Conservation (phyloP, 148 eudicot genomes). For the Euryodendron excelsum region DNA sequence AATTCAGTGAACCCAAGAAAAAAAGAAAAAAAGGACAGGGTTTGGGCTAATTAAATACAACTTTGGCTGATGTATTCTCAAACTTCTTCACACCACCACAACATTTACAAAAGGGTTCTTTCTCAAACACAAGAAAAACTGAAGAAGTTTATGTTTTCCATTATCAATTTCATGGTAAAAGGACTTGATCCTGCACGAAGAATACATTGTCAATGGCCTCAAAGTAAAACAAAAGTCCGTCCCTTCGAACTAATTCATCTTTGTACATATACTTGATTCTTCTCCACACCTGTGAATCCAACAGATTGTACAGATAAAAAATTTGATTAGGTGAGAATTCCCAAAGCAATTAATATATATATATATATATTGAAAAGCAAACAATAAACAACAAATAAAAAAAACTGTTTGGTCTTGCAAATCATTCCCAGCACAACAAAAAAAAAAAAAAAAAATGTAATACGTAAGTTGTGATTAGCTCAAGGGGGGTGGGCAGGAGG, state of each 20-base stretch:
- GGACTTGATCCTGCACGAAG: neutral
- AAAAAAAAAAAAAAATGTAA: too few relatives aligned
- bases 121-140: neutral
- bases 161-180: neutral
- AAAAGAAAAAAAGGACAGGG: neutral
- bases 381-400: too few relatives aligned
- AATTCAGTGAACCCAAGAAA: neutral
- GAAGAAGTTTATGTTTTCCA: neutral
- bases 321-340: neutral
- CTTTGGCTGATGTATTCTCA: neutral
- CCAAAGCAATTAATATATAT: too few relatives aligned
- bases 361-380: too few relatives aligned
- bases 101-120: constrained; percentile 5
- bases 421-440: too few relatives aligned
- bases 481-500: too few relatives aligned
- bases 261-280: neutral
- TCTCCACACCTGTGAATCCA: neutral
- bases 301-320: neutral
- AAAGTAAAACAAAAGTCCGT: neutral
- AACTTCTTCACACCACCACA: neutral
- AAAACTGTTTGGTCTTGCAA: too few relatives aligned
- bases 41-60: neutral
- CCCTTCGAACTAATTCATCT: neutral
- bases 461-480: too few relatives aligned
- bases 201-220: neutral